A percentile compares a stretch with the other conserved stretches of the same genome.
These are phyloP conservation scores for Coccomyxa subellipsoidea DNA, from an alignment of 163 green algal genomes.

Conservation along the genomic window DNA sequence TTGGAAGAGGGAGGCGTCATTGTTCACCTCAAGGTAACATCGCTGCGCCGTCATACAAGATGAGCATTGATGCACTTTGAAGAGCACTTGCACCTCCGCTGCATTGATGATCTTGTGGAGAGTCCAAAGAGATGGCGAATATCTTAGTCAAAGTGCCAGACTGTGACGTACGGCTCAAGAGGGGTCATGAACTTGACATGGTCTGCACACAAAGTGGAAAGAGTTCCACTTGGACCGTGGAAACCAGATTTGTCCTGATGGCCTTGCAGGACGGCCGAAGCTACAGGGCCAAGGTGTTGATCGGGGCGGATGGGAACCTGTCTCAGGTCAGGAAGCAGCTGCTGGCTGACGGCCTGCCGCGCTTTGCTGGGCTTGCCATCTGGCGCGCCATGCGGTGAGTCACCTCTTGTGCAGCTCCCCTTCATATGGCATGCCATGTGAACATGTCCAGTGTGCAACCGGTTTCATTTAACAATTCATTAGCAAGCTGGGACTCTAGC, in stretches of 20 bases:
- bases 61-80: too few relatives aligned
- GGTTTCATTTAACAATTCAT: too few relatives aligned
- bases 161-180: not conserved
- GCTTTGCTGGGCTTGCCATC: conserved; percentile 8
- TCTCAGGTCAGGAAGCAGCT: conserved; percentile 3
- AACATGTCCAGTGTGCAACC: not conserved
- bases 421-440: not conserved
- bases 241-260: not conserved
- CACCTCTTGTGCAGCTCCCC: not conserved
- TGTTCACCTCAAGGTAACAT: not conserved
- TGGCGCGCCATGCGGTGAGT: conserved; percentile 9
- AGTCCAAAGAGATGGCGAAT: not conserved
- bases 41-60: too few relatives aligned
- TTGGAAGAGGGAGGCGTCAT: not conserved
- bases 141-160: not conserved
- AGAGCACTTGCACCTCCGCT: too few relatives aligned
- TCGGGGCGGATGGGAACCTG: conserved; percentile 10
- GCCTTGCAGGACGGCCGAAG: not conserved
- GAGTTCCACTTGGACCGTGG: not conserved
- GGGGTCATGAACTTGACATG: not conserved
- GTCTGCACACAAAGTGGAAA: not conserved
- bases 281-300: not conserved
- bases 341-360: conserved; percentile 7
- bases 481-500: not conserved
- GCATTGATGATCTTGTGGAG: not conserved